These are phyloP conservation scores for Teratosphaeria pseudoeucalypti DNA, from an alignment of 2,329 filamentous ascomycete genomes.

Conservation along the genomic window DNA sequence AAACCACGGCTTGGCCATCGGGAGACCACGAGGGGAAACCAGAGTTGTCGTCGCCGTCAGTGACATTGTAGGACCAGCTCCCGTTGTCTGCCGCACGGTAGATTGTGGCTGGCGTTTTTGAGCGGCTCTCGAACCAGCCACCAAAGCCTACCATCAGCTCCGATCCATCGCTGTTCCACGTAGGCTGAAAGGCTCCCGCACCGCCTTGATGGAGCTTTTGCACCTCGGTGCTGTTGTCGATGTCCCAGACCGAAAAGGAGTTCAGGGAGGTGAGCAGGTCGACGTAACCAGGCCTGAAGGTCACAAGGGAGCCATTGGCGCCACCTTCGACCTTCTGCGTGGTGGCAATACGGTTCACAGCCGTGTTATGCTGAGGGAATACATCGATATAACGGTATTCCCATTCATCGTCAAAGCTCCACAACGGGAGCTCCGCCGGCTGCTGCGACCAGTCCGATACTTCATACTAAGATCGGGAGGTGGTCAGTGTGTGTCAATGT, in stretches of 20 bases:
- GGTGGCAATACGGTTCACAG: neutral
- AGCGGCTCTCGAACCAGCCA: neutral
- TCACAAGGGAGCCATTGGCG: neutral
- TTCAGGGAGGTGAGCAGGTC: neutral
- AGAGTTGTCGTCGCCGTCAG: neutral
- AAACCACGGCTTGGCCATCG: neutral
- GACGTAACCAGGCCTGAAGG: neutral
- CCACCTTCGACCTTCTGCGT: neutral
- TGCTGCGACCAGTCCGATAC: neutral
- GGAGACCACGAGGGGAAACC: neutral
- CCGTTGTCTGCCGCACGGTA: neutral
- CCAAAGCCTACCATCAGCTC: neutral
- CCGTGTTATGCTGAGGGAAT: neutral
- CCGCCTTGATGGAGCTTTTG: neutral
- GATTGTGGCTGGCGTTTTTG: neutral
- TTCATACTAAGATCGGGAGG: neutral
- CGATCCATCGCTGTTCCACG: neutral
- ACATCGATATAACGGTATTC: neutral
- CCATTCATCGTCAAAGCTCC: neutral
- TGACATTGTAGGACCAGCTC: neutral
- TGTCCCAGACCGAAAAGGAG: neutral
- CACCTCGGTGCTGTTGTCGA: neutral
- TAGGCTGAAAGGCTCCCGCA: neutral
- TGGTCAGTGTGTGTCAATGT: too few species aligned
- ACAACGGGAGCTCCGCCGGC: neutral